Percentiles rank a stretch among this genome's conserved stretches.
Conservation (phyloP, 2,329 filamentous ascomycete genomes). For the Myriosclerotinia duriaeana region DNA sequence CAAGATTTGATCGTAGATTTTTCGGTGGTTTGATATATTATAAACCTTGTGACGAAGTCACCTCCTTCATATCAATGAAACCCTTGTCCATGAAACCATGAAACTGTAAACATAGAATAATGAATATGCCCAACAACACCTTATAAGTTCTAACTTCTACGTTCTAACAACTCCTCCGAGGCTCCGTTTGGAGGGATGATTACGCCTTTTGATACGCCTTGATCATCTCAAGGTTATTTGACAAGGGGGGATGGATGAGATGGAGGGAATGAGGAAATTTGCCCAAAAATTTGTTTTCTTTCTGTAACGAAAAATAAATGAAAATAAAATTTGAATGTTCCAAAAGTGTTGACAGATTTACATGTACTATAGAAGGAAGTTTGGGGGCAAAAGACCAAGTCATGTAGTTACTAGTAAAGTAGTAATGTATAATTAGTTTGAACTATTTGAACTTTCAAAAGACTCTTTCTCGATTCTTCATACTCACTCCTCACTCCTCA, state of each 20-base stretch:
- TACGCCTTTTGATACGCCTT: background rate
- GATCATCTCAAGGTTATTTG: background rate
- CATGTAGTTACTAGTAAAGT: no score
- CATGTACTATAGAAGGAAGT: background rate
- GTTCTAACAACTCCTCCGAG: no score
- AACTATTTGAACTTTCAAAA: background rate
- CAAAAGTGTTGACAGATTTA: constrained; percentile 9
- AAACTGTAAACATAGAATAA: background rate
- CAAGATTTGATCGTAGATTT: background rate
- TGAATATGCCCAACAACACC: no score
- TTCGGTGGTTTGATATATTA: no score
- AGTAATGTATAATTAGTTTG: no score
- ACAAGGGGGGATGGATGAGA: background rate
- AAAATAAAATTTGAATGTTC: constrained; percentile 7
- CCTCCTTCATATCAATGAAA: constrained; percentile 1
- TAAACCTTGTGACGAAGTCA: constrained; percentile 20
- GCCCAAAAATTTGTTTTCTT: background rate
- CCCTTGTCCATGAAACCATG: constrained; percentile 2
- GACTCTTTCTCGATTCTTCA: background rate
- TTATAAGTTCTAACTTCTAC: no score
- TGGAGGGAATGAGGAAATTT: background rate
- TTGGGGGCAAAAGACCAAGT: background rate
- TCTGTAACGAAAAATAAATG: constrained; percentile 14
- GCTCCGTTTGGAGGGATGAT: no score
- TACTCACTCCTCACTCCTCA: no score